A percentile compares a stretch with the other conserved stretches of the same genome.
Conservation (phyloP, 2,329 filamentous ascomycete species). For the Arthrinium phaeospermum region DNA sequence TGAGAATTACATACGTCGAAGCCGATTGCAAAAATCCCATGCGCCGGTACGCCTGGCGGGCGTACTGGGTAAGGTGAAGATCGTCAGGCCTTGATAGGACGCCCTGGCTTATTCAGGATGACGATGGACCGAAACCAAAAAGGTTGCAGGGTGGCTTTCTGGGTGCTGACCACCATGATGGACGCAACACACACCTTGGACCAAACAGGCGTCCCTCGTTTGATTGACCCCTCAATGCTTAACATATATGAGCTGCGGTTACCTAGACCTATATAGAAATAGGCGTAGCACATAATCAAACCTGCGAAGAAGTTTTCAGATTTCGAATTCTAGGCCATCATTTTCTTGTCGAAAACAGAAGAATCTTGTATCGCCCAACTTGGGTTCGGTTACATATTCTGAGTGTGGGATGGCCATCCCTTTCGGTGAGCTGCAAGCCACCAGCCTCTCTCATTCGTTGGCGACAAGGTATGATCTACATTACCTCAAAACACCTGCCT, state of each 20-base stretch:
- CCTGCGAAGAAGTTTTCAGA: too few relatives aligned
- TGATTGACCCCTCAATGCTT: too few relatives aligned
- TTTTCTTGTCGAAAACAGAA: too few relatives aligned
- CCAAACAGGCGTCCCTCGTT: too few relatives aligned
- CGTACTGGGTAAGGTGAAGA: slow-evolving; percentile 6
- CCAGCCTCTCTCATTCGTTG: neutral
- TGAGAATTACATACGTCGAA: neutral
- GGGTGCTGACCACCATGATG: neutral
- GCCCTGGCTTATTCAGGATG: neutral
- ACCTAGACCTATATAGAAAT: too few relatives aligned
- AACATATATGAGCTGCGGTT: too few relatives aligned
- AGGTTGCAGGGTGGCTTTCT: neutral
- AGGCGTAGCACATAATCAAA: too few relatives aligned
- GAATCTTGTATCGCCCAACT: neutral
- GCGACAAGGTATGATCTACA: neutral
- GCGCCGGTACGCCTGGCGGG: neutral
- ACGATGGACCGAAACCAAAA: neutral
- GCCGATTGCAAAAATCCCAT: neutral
- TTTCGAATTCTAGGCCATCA: too few relatives aligned
- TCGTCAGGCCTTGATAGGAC: neutral
- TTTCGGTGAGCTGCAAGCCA: slow-evolving; percentile 3
- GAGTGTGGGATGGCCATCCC: neutral
- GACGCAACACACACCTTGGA: neutral
- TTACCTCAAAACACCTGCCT: neutral
- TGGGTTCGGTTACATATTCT: neutral